Base-by-base conservation (phyloP, 2,329 filamentous ascomycete species). In the Fusarium duplospermum region DNA sequence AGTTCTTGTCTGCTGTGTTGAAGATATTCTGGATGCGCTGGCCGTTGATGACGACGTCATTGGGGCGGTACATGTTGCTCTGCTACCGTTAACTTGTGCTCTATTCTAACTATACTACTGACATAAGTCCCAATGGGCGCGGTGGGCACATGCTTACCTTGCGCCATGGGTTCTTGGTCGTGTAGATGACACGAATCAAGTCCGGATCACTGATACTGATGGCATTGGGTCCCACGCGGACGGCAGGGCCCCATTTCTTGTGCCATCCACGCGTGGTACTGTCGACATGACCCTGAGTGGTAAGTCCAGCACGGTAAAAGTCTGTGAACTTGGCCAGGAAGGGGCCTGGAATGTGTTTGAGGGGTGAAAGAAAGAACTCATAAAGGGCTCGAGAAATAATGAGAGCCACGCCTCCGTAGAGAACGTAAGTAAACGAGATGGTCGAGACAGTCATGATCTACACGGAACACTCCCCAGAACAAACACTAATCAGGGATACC, bases 21-120 rank as follows among this genome's bases (percentile, higher is more conserved):
- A 77, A 77, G 29, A 77, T 63, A n/a, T 76, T 77, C 2, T 74
- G 67, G 6, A 73, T 76, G 2, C 74, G 72, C 7, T 72, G 71
- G 0, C 75, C 75, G 5, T 77, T 77, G 20, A 74, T 47, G 0
- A 74, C 47, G 2, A 74, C 72, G 36, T 74, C 72, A 7, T 74
- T 74, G 9, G 72, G 72, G 5, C 72, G 72, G n/a, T 74, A 74
- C 72, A 75, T 74, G 2, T 70, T 59, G 6, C 64, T 74, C 72
- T 74, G 5, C 1, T 2, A 1, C 6, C 1, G 24, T 74, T 13
- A 72, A 72, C 36, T 35, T 31, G 5, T 11, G 1, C 0, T 27
- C 24, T 5, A 4, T 5, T 16, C n/a, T 35, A 27, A 3, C 8
- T 7, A 33, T 14, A 7, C 14, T 38, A 35, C 14, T 16, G 22